Evolutionary conservation across 1,284 basidiomycete genomes (phyloP), one percentile per base, ranked within the genome.

Genomic region (Papiliotrema flavescens): DNA sequence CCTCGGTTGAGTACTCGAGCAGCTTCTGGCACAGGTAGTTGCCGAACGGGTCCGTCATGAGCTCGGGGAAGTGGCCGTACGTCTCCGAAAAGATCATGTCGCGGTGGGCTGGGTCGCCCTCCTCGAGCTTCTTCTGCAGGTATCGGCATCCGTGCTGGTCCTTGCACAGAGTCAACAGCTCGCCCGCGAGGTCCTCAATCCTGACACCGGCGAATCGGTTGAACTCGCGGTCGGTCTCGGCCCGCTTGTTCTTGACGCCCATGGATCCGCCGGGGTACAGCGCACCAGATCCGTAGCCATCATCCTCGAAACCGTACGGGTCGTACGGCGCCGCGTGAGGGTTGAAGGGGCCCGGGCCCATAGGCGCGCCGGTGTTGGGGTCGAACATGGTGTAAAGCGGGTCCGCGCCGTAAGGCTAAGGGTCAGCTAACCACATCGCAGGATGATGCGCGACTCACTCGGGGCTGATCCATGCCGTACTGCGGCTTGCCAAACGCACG

Each of bases 51-150:
- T 98, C 96, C 45, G 90, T 98, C 96, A 98, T 99, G 62, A 98
- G 83, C 69, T 98, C 96, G 49, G 95, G 90, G 76, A 98, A 98
- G 73, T 98, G 94, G 53, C 88, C 86, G 69, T 96, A 98, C 2
- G 95, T 98, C 80, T 99, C 96, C 61, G 89, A 84, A 82, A 98
- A 99, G 76, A 99, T 98, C 89, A 98, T 94, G 72, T 98, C 96
- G 55, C 96, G 86, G 78, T 97, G 91, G 74, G 94, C 89, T 15
- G 92, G 84, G 59, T 88, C 84, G 57, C 89, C 90, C 71, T 99
- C 96, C 76, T 99, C 96, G 39, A 99, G 83, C 79, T 98, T 98
- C 85, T 98, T 98, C 78, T 98, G 96, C 54, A 98, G 79, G 74
- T 97, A 99, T 37, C 96, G 86, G 74, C 96, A 99, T 2, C 96